Conservation (phyloP, 1,284 basidiomycete genomes). For the Sanghuangporus weigelae region DNA sequence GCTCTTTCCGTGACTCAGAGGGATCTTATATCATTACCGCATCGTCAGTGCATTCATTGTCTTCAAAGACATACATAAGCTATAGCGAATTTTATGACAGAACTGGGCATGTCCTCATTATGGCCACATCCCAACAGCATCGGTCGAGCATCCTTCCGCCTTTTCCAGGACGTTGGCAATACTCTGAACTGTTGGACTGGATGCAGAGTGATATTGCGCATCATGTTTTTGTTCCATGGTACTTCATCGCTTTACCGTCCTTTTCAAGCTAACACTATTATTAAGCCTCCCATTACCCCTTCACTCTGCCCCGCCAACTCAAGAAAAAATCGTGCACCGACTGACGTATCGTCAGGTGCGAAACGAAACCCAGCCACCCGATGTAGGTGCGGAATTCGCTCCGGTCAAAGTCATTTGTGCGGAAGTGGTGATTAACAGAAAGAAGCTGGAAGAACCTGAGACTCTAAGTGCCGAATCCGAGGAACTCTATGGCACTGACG, state of each 20-base stretch:
- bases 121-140: conserved; percentile 30
- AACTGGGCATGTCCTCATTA: conserved; percentile 52
- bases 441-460: background rate
- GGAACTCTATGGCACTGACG: background rate
- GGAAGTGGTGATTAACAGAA: conserved; percentile 30
- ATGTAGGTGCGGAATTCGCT: background rate
- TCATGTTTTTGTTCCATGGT: conserved; percentile 54
- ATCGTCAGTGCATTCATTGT: conserved; percentile 34
- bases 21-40: conserved; percentile 34
- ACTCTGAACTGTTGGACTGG: conserved; percentile 45
- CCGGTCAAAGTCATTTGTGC: conserved; percentile 29
- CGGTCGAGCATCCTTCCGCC: conserved; percentile 43
- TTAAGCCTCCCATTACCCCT: conserved; percentile 39
- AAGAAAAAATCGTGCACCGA: conserved; percentile 44
- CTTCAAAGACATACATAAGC: background rate
- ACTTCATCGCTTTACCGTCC: conserved; percentile 15
- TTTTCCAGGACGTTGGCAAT: conserved; percentile 39
- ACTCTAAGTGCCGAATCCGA: background rate
- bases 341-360: conserved; percentile 45
- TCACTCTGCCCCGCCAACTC: conserved; percentile 30
- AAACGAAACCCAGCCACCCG: background rate
- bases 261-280: background rate
- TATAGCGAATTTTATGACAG: conserved; percentile 28
- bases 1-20: background rate
- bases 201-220: conserved; percentile 31